Base-by-base conservation (phyloP, 805 yeast genomes). In the Lipomyces spencermartinsiae region DNA sequence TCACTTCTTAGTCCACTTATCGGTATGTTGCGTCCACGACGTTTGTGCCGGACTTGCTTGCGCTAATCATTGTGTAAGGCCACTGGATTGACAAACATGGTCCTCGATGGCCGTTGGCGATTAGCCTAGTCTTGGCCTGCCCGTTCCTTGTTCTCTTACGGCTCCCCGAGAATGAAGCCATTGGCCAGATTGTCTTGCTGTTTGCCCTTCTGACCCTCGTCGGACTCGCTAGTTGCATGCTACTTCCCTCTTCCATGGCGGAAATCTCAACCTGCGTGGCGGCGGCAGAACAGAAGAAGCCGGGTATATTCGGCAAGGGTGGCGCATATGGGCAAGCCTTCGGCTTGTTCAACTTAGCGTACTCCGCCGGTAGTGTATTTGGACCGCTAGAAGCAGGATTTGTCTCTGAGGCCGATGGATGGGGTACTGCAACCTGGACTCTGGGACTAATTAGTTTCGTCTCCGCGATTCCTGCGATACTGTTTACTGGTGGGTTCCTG, bases 261-360 rank as follows among this genome's bases (percentile, higher is more conserved):
- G 80, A 78, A 51, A 66, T 78, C 57, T 61, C 79, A 9, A 58
- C 65, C 6, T 69, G 66, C 8, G 74, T 76, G 29, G 61, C 65
- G 10, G 68, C 58, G 39, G 68, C 73, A 8, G 79, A 76, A 58
- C 65, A 66, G 6, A 56, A 64, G 39, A 33, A 57, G 8, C 80
- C 80, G 1, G 79, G 78, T 4, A 64, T 64, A 8, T 74, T 73
- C 51, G 80, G 80, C 8, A 65, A 64, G 6, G 76, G 76, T 9
- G 74, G 74, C 51, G 80, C 78, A 8, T 71, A 70, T 57, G 80
- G 78, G 12, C 78, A 77, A 61, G 79, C 77, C 1, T 78, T 76
- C 61, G 80, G 77, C 1, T 57, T 76, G 22, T 77, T 77, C 69
- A 78, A 78, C 56, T 72, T 78, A 4, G 77, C 77, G 16, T 78